Evolutionary conservation across 2,329 filamentous ascomycete species (phyloP).

Genomic region (Dactylellina leptospora): DNA sequence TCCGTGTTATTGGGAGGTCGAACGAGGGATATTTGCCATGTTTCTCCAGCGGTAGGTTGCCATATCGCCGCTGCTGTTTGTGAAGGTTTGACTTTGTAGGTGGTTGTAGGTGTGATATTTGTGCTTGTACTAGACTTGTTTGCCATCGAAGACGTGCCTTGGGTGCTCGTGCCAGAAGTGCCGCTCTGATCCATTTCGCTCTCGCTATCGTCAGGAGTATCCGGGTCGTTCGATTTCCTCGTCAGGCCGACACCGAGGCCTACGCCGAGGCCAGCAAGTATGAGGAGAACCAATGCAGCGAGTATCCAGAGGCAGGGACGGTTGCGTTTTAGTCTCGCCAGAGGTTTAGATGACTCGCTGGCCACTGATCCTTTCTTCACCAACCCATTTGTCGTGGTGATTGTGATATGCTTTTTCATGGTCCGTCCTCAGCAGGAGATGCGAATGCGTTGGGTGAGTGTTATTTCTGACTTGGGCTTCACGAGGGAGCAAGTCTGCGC

Average conservation of each 20-base stretch:
- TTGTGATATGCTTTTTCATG: constrained; percentile 32
- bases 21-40: constrained; percentile 50
- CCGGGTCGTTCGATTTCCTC: background rate
- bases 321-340: constrained; percentile 23
- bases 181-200: background rate
- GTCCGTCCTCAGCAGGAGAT: background rate
- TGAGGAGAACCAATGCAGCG: constrained; percentile 2
- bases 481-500: background rate
- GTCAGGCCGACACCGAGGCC: constrained; percentile 42
- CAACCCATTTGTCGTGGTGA: constrained; percentile 35
- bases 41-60: constrained; percentile 47
- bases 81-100: constrained; percentile 30
- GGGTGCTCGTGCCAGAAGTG: background rate
- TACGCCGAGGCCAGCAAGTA: constrained; percentile 18
- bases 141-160: background rate
- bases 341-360: constrained; percentile 14
- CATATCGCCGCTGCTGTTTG: constrained; percentile 25
- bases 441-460: constrained; percentile 39
- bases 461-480: constrained; percentile 22
- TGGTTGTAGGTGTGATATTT: constrained; percentile 6
- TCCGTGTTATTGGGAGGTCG: constrained; percentile 59
- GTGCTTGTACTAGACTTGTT: background rate
- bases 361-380: constrained; percentile 39
- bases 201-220: background rate
- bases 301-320: constrained; percentile 23